Evolutionary conservation across 768 basidiomycete species (phyloP), one percentile per base, ranked within the genome.

Genomic region (Leucocoprinus birnbaumii): DNA sequence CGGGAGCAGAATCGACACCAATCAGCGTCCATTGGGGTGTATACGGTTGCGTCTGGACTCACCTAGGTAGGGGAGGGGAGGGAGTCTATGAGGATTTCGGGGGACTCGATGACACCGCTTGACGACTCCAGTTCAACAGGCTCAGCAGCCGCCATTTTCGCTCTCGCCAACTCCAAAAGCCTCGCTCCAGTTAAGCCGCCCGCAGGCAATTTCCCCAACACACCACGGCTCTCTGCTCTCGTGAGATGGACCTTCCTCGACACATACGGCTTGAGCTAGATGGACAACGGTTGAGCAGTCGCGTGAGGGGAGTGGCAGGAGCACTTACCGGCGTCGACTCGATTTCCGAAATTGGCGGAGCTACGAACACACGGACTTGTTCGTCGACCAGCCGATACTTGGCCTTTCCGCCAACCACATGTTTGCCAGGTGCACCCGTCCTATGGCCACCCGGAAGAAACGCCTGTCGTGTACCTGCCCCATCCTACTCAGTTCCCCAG

Each of bases 371-470:
- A 63, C 92, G 79, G 47, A 97, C 91, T 74, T 87, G 78, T 66
- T 87, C 85, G 64, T 96, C 90, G 53, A 91, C 61, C 14, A 97
- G 74, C 52, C 87, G 77, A 69, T 94, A 94, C 66, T 93, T 91
- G 40, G 87, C 78, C 63, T 85, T 84, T 40, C 91, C 90, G 40
- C 79, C 68, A 18, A 91, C 72, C 48, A 92, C 85, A 69, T 93
- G 90, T 66, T 86, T 83, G 68, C 94, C 91, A 18, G 92, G 92
- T 22, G 93, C 89, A 57, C 92, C 93, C 0, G 92, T 95, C 43
- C 93, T 83, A 65, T 82, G 86, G 21, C 90, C 89, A 58, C 91
- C 91, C 7, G 91, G 91, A 25, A 94, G 83, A 55, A 75, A 79
- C 0, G 94, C 87, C 67, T 93, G 92, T 37, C 94, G 74, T 19